Evolutionary conservation across 345 rosid species (phyloP).

Genomic region (Toxicodendron radicans): DNA sequence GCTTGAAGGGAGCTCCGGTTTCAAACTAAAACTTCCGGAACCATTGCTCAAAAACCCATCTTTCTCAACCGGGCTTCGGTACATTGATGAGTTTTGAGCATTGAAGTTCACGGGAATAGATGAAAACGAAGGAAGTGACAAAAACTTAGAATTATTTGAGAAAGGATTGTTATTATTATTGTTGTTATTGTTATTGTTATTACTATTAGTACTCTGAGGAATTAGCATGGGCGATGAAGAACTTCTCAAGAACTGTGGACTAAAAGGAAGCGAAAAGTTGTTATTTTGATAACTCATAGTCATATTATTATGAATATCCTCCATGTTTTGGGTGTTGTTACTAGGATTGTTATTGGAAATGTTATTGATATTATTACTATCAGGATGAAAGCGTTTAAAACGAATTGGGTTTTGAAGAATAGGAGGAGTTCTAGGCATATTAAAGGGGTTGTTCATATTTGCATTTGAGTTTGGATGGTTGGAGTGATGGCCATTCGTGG

Average conservation of each 20-base stretch:
- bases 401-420: slow-evolving; percentile 44
- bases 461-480: neutral
- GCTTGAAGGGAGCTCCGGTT: slow-evolving; percentile 80
- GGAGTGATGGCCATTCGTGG: slow-evolving; percentile 8
- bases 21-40: slow-evolving; percentile 26
- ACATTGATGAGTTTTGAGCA: slow-evolving; percentile 24
- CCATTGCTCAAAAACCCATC: slow-evolving; percentile 23
- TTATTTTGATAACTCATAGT: neutral
- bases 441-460: slow-evolving; percentile 15
- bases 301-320: too few relatives aligned
- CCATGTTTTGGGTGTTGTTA: neutral
- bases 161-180: neutral
- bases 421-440: slow-evolving; percentile 47
- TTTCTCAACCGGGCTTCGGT: slow-evolving; percentile 31
- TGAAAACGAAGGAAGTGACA: slow-evolving; percentile 26
- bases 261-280: slow-evolving; percentile 34
- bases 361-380: neutral
- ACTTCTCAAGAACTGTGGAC: slow-evolving; percentile 28
- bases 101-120: slow-evolving; percentile 20
- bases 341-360: neutral
- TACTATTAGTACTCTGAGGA: slow-evolving; percentile 8
- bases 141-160: neutral
- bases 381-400: slow-evolving; percentile 32
- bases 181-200: too few relatives aligned
- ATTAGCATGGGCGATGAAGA: slow-evolving; percentile 29